Evolutionary conservation across 2,329 filamentous ascomycete genomes (phyloP), one percentile per base, ranked within the genome.

Genomic region (Stemphylium lycopersici): DNA sequence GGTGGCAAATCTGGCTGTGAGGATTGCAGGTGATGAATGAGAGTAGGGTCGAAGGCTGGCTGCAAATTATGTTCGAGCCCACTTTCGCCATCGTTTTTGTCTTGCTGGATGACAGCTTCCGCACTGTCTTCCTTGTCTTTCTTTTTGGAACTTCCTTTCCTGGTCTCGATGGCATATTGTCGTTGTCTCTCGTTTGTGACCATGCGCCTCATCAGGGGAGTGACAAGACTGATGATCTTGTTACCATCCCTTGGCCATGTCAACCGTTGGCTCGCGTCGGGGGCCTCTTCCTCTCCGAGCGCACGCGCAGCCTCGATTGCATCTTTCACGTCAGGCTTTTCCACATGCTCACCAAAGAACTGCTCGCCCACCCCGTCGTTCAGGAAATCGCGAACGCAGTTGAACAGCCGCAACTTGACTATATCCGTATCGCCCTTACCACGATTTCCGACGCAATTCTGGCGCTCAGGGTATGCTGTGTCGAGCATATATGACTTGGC

Each of bases 161-260:
- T 76, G 1, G 80, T 82, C 66, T 83, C 81, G 26, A 84, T 80
- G 1, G 83, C 83, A 67, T 85, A 85, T 63, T 82, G 77, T 33
- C 83, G 75, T 63, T 86, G 83, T 20, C 83, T 76, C 66, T 85
- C 83, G 54, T 86, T 86, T 13, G 83, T 85, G 11, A 85, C 82
- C 82, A 85, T 84, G 20, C 83, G 76, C 52, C 83, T 72, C 54
- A 86, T 73, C 40, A 85, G 67, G 11, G 83, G 83, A 56, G 82
- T 84, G n/a, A 84, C 79, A 18, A 84, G 70, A n/a, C 79, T 77
- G 36, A 85, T 81, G 44, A 85, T 83, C 55, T 80, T 80, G 51
- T 83, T 81, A 44, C 78, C 78, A 59, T 85, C 82, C 41, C 76
- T 73, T 3, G 83, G 83, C 83, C 83, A 86, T 12, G 81, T 70